Percentiles rank a stretch among this genome's conserved stretches.
Evolutionary conservation across 2,329 filamentous ascomycete genomes (phyloP).

Genomic region (Byssothecium circinans): DNA sequence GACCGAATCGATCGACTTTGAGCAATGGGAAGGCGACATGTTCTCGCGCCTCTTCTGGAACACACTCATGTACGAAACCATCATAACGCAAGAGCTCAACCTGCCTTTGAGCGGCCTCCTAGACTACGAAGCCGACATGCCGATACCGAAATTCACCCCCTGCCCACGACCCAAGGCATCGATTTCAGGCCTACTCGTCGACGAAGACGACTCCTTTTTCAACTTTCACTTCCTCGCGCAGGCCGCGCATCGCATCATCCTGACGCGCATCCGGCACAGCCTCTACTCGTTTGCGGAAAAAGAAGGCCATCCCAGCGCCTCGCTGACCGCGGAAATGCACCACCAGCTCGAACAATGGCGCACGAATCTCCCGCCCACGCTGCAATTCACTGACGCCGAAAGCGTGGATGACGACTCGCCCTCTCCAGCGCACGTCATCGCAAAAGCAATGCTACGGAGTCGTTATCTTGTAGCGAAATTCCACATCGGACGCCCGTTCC

Average conservation of each 20-base stretch:
- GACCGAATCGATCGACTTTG: conserved; percentile 45
- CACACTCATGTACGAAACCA: conserved; percentile 58
- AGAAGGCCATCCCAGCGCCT: conserved; percentile 47
- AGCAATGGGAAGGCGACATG: conserved; percentile 60
- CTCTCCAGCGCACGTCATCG: conserved; percentile 41
- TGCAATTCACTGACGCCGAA: conserved; percentile 50
- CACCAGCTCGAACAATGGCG: conserved; percentile 61
- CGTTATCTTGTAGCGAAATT: conserved; percentile 44
- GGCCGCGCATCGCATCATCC: conserved; percentile 58
- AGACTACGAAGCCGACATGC: conserved; percentile 55
- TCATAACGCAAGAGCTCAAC: conserved; percentile 58
- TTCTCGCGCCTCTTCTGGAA: conserved; percentile 59
- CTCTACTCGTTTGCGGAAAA: conserved; percentile 53
- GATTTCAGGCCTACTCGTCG: conserved; percentile 37
- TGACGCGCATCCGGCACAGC: conserved; percentile 56
- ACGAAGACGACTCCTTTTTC: conserved; percentile 57
- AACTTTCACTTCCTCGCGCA: conserved; percentile 61
- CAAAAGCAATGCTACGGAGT: conserved; percentile 43
- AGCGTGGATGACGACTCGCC: conserved; percentile 26
- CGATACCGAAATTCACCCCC: conserved; percentile 56
- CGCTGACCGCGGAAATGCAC: conserved; percentile 55
- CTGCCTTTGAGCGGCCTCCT: conserved; percentile 55
- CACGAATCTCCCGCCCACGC: conserved; percentile 51
- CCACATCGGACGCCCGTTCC: conserved; percentile 42
- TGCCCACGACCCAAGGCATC: conserved; percentile 45